Conservation (phyloP, 208 protist species). For the Leishmania tarentolae region DNA sequence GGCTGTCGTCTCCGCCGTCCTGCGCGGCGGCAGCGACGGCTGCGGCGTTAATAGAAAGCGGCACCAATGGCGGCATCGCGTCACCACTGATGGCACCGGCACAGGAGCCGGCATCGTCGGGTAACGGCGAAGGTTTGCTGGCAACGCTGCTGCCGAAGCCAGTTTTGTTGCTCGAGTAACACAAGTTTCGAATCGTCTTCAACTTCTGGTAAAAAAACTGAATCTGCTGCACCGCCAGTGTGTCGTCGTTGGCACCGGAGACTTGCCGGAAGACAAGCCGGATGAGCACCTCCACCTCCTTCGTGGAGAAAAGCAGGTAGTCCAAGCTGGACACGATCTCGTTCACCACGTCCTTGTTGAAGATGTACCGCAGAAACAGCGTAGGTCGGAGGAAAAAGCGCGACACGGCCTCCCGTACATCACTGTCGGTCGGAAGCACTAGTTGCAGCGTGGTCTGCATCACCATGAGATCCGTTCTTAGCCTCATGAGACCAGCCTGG, state of each 20-base stretch:
- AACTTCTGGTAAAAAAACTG: slow-evolving; percentile 59
- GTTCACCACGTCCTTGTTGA: slow-evolving; percentile 74
- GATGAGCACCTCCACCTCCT: slow-evolving; percentile 83
- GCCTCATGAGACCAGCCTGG: slow-evolving; percentile 47
- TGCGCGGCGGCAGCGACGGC: slow-evolving; percentile 29
- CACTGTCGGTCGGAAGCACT: slow-evolving; percentile 63
- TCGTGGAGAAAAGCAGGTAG: slow-evolving; percentile 54
- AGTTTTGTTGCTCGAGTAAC: slow-evolving; percentile 1
- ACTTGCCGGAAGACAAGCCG: slow-evolving; percentile 79
- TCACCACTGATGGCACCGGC: background rate
- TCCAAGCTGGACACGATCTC: slow-evolving; percentile 83
- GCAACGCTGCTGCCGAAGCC: background rate
- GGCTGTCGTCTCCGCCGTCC: slow-evolving; percentile 10
- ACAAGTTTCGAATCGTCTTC: slow-evolving; percentile 23
- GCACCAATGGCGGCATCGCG: background rate
- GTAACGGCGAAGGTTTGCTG: background rate
- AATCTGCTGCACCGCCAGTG: slow-evolving; percentile 56
- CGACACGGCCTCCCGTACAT: slow-evolving; percentile 71
- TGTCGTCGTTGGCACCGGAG: slow-evolving; percentile 63
- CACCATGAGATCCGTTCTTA: slow-evolving; percentile 69
- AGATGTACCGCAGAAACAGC: slow-evolving; percentile 80
- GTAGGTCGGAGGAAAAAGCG: slow-evolving; percentile 63
- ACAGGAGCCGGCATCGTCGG: background rate
- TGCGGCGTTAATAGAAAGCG: slow-evolving; percentile 9
- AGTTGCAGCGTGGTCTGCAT: slow-evolving; percentile 84